phyloP scores from a whole-genome alignment of 805 yeast genomes.

The Wickerhamiella domercqiae region DNA sequence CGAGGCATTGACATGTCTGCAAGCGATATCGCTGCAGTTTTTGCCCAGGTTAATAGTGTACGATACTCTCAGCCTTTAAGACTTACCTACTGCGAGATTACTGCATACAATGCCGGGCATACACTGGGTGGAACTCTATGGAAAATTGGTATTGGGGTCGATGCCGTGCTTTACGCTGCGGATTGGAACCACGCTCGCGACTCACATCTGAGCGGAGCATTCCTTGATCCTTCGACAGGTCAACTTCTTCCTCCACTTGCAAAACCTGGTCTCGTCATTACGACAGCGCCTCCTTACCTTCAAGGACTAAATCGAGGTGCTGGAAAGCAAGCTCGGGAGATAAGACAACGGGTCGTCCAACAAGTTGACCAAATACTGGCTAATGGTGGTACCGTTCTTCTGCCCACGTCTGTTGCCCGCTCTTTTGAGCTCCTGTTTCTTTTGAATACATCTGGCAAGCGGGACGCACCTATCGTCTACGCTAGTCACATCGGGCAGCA shows the following conservation, averaged over 20 bases:
- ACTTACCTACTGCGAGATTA: slow-evolving; percentile 29
- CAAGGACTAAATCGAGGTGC: slow-evolving; percentile 9
- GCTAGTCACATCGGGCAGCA: slow-evolving; percentile 70
- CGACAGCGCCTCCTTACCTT: slow-evolving; percentile 31
- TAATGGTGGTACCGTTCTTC: slow-evolving; percentile 63
- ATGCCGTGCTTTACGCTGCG: slow-evolving; percentile 74
- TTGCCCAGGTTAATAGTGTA: slow-evolving; percentile 52
- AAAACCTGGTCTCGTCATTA: slow-evolving; percentile 60
- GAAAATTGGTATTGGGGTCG: slow-evolving; percentile 58
- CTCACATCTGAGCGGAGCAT: slow-evolving; percentile 61
- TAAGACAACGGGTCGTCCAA: slow-evolving; percentile 46
- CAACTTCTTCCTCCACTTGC: slow-evolving; percentile 43
- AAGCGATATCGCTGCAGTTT: slow-evolving; percentile 63
- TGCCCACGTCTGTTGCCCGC: slow-evolving; percentile 76
- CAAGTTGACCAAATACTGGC: slow-evolving; percentile 50
- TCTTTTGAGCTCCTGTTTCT: slow-evolving; percentile 63
- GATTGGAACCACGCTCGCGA: slow-evolving; percentile 93
- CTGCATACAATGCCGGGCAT: slow-evolving; percentile 86
- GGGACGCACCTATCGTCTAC: slow-evolving; percentile 50
- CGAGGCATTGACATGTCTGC: slow-evolving; percentile 54
- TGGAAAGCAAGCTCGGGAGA: slow-evolving; percentile 41
- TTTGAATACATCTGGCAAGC: slow-evolving; percentile 21
- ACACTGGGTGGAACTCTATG: slow-evolving; percentile 88
- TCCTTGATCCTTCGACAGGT: slow-evolving; percentile 38
- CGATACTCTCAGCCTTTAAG: slow-evolving; percentile 58